A percentile compares a stretch with the other conserved stretches of the same genome.
phyloP scores from a whole-genome alignment of 148 eudicot genomes.

The Amaranthus hypochondriacus region DNA sequence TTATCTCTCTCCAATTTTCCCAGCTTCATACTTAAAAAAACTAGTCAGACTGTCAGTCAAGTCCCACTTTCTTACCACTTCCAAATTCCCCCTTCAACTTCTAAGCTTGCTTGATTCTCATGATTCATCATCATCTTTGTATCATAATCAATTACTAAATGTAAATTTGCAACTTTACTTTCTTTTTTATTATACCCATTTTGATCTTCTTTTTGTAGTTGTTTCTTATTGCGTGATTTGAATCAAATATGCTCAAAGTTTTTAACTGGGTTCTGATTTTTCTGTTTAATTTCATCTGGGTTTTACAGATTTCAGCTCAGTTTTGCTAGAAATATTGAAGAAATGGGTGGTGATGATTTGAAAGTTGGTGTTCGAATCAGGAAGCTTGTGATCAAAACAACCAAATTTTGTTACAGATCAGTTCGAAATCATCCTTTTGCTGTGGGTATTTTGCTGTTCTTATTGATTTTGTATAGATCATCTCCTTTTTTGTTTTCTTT shows the following conservation, averaged over 20 bases:
- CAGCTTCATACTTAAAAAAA: not conserved
- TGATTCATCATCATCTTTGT: constrained; percentile 5
- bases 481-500: constrained; percentile 55
- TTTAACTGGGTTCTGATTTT: constrained; percentile 4
- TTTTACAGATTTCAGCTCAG: constrained; percentile 16
- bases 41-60: not conserved
- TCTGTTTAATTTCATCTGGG: not conserved
- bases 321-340: constrained; percentile 3
- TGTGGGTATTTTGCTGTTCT: constrained; percentile 43
- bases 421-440: constrained; percentile 54
- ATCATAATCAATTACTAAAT: not conserved
- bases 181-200: not conserved
- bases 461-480: constrained; percentile 48
- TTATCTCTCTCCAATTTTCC: not conserved
- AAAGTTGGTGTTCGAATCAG: constrained; percentile 39
- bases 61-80: not conserved
- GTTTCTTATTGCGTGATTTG: not conserved
- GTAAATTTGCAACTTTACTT: not conserved
- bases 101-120: not conserved
- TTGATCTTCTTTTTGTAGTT: not conserved
- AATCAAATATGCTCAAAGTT: not conserved
- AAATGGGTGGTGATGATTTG: constrained; percentile 34
- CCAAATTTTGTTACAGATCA: constrained; percentile 43
- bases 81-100: not conserved
- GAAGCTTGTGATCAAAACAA: constrained; percentile 35